These are phyloP conservation scores for Phialemonium atrogriseum DNA, from an alignment of 2,329 filamentous ascomycete genomes.

Conservation along the genomic window DNA sequence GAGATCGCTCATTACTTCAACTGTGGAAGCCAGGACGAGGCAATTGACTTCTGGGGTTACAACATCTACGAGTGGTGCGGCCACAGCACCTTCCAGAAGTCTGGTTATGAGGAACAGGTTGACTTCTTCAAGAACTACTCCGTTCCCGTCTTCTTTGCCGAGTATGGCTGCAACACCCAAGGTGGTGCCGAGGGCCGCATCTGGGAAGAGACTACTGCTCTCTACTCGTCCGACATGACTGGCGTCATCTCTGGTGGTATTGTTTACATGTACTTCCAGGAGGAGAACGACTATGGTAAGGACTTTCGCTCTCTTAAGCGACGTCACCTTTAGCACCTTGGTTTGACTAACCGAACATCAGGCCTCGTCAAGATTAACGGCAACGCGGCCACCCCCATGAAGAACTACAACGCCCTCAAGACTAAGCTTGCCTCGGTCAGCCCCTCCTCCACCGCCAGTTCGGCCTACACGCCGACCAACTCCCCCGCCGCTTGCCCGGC, in stretches of 20 bases:
- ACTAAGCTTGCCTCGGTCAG: slow-evolving; percentile 59
- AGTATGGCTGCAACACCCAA: slow-evolving; percentile 87
- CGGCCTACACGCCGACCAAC: slow-evolving; percentile 67
- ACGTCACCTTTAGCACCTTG: background rate
- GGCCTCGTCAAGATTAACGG: slow-evolving; percentile 55
- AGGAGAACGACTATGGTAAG: slow-evolving; percentile 77
- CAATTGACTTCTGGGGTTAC: slow-evolving; percentile 98
- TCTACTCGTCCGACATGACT: slow-evolving; percentile 78
- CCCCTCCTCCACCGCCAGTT: slow-evolving; percentile 57
- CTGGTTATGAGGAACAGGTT: slow-evolving; percentile 76
- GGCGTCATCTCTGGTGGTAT: slow-evolving; percentile 89
- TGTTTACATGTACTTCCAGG: slow-evolving; percentile 98
- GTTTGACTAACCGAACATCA: slow-evolving; percentile 19
- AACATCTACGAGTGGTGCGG: slow-evolving; percentile 99
- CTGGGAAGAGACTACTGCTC: slow-evolving; percentile 76
- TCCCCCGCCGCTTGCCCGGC: slow-evolving; percentile 64
- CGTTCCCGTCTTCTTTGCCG: slow-evolving; percentile 94
- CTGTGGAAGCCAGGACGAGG: slow-evolving; percentile 58
- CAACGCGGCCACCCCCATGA: slow-evolving; percentile 54
- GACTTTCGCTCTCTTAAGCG: slow-evolving; percentile 4
- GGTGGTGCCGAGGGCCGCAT: slow-evolving; percentile 55
- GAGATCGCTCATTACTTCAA: slow-evolving; percentile 90
- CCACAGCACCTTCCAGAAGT: slow-evolving; percentile 64
- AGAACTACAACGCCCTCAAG: slow-evolving; percentile 68
- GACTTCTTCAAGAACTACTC: slow-evolving; percentile 83